These are phyloP conservation scores for Trypethelium eluteriae DNA, from an alignment of 495 filamentous ascomycete genomes.

Conservation along the genomic window DNA sequence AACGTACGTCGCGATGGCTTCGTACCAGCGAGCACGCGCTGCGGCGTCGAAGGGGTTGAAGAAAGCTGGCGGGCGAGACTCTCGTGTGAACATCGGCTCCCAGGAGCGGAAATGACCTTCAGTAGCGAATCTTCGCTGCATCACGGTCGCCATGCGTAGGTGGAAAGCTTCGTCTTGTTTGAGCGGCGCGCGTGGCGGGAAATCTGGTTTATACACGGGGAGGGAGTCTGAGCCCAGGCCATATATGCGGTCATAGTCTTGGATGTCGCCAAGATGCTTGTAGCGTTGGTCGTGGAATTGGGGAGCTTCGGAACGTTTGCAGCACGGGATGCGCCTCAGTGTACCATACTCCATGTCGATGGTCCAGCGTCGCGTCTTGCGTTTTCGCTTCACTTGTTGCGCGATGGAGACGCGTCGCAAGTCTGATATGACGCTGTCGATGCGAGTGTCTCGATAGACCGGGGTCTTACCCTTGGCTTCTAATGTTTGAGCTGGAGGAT, in stretches of 20 bases:
- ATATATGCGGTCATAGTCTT: background rate
- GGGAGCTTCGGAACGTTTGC: background rate
- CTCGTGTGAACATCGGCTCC: no score
- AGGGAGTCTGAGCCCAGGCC: background rate
- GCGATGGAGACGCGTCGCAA: background rate
- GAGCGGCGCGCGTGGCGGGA: no score
- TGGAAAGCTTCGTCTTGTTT: no score
- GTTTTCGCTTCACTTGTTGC: background rate
- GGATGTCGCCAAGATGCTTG: background rate
- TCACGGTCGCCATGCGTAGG: no score
- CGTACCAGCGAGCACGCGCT: background rate
- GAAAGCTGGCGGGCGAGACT: no score
- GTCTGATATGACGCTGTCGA: background rate
- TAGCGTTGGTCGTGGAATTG: background rate
- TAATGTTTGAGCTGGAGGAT: background rate
- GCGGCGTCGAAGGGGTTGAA: background rate
- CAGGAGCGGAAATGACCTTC: no score
- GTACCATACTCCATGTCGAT: background rate
- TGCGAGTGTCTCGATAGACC: background rate
- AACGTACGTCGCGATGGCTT: background rate
- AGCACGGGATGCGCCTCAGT: background rate
- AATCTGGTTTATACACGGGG: no score
- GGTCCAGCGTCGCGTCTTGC: background rate
- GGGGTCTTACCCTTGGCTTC: background rate
- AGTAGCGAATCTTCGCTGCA: no score